Evolutionary conservation across 805 yeast genomes (phyloP).

Genomic region (Barnettozyma siamensis): DNA sequence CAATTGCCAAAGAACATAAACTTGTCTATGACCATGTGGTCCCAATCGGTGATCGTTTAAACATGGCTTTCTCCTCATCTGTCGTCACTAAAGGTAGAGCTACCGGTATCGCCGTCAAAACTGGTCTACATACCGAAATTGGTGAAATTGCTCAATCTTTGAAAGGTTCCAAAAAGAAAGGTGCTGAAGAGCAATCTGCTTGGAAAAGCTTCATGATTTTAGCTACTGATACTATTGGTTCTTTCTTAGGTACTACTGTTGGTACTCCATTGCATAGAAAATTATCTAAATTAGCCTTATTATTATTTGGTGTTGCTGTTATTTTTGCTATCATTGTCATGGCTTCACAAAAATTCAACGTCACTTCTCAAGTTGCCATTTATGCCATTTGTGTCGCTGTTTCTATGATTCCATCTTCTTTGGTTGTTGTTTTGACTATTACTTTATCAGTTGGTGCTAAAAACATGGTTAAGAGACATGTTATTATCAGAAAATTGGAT

Average conservation of each 20-base stretch:
- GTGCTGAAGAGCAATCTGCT: conserved; percentile 38
- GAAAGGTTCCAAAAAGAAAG: conserved; percentile 37
- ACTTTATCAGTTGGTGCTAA: conserved; percentile 83
- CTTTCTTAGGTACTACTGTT: conserved; percentile 64
- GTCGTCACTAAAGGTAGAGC: conserved; percentile 73
- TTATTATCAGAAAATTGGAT: conserved; percentile 70
- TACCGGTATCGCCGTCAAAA: conserved; percentile 56
- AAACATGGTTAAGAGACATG: conserved; percentile 60
- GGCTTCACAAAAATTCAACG: conserved; percentile 74
- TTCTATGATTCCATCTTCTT: conserved; percentile 77
- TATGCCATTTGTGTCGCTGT: conserved; percentile 80
- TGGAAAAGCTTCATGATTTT: conserved; percentile 34
- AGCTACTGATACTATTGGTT: conserved; percentile 50
- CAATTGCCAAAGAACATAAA: conserved; percentile 48
- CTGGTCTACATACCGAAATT: conserved; percentile 70
- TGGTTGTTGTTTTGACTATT: conserved; percentile 76
- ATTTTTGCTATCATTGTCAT: conserved; percentile 79
- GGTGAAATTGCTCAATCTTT: conserved; percentile 66
- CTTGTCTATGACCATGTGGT: conserved; percentile 35
- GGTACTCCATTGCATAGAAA: conserved; percentile 82
- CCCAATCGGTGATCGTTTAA: conserved; percentile 70
- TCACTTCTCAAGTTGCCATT: conserved; percentile 76
- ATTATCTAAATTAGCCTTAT: conserved; percentile 70
- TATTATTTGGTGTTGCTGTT: conserved; percentile 72
- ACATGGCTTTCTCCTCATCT: conserved; percentile 67